Conservation (phyloP, 148 eudicot species). For the Silene conica region DNA sequence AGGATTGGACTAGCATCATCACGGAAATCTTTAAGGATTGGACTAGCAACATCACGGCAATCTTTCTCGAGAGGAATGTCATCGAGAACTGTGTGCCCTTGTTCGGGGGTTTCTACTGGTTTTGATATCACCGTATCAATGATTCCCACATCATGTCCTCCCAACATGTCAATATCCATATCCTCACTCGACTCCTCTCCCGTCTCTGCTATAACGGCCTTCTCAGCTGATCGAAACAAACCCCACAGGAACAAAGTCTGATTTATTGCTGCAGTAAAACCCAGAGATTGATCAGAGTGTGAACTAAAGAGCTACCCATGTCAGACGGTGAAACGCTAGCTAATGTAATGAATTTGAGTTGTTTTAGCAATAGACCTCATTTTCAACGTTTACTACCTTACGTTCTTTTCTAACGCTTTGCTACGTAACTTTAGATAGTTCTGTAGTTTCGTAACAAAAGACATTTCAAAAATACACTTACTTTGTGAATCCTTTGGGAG, state of each 20-base stretch:
- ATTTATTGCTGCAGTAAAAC: conserved; percentile 27
- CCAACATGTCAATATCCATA: conserved; percentile 61
- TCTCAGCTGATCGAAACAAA: conserved; percentile 19
- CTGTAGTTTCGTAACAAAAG: too few species aligned
- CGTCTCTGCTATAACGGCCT: not conserved
- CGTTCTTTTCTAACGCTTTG: not conserved
- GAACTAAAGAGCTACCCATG: not conserved
- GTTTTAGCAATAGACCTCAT: not conserved
- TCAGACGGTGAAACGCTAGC: not conserved
- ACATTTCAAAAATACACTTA: conserved; percentile 22
- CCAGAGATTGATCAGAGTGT: not conserved
- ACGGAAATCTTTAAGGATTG: too few species aligned
- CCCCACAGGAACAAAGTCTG: conserved; percentile 39
- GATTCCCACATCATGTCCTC: conserved; percentile 37
- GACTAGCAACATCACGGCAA: not conserved
- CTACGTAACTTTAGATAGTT: not conserved
- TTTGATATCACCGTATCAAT: conserved; percentile 12
- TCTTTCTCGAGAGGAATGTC: conserved; percentile 1
- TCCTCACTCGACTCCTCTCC: conserved; percentile 15
- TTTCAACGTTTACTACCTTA: not conserved
- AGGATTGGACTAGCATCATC: not conserved
- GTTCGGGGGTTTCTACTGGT: not conserved
- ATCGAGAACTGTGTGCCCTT: not conserved
- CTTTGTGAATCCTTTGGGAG: conserved; percentile 43
- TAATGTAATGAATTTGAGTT: not conserved